Percentiles rank a stretch among this genome's conserved stretches.
Evolutionary conservation across 129 eudicot species (phyloP).

Genomic region (Rutidosis leptorrhynchoides): DNA sequence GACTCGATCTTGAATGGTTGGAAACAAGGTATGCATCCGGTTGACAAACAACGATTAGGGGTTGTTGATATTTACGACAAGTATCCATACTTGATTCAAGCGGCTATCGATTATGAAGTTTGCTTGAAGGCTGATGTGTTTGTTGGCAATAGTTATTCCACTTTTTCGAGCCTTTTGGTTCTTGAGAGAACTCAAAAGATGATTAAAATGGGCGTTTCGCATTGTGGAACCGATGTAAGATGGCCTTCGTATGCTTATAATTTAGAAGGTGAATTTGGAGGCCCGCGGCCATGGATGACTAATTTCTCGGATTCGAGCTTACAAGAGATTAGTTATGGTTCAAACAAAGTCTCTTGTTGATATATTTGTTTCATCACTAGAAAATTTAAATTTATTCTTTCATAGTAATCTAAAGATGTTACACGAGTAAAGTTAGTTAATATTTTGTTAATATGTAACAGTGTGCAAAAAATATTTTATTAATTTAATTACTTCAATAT

Average conservation of each 20-base stretch:
- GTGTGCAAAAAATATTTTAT: too few relatives aligned
- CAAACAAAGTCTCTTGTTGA: constrained; percentile 56
- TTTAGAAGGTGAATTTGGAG: constrained; percentile 45
- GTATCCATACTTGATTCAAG: constrained; percentile 66
- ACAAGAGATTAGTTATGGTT: constrained; percentile 77
- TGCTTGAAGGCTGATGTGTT: constrained; percentile 76
- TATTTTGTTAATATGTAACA: too few relatives aligned
- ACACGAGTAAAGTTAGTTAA: too few relatives aligned
- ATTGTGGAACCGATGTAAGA: constrained; percentile 41
- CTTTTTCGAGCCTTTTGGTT: constrained; percentile 89
- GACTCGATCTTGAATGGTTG: constrained; percentile 60
- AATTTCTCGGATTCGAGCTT: constrained; percentile 64
- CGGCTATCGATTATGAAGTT: constrained; percentile 94
- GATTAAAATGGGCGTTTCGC: constrained; percentile 34
- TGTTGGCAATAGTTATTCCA: constrained; percentile 89
- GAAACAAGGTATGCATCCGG: constrained; percentile 64
- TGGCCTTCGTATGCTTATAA: constrained; percentile 99
- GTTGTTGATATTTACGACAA: constrained; percentile 50
- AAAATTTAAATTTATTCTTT: too few relatives aligned
- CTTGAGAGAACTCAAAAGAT: constrained; percentile 74
- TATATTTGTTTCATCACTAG: neutral
- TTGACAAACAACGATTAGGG: constrained; percentile 73
- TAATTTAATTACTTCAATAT: too few relatives aligned
- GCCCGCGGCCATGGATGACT: constrained; percentile 70
- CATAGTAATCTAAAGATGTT: too few relatives aligned